These are phyloP conservation scores for Trifolium fragiferum DNA, from an alignment of 306 rosid genomes.

Conservation along the genomic window DNA sequence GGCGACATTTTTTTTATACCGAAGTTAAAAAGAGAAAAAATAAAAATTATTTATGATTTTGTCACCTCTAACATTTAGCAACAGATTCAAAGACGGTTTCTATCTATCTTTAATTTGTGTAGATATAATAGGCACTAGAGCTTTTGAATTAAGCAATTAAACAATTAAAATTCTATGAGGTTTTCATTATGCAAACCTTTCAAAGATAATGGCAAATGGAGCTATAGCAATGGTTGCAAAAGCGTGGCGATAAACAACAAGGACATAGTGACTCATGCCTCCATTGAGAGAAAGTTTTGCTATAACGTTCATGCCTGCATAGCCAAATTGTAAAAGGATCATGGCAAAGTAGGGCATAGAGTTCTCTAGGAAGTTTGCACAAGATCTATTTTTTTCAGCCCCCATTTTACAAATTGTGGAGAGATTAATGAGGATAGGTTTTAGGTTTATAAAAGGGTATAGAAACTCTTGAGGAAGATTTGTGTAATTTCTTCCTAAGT, in stretches of 20 bases:
- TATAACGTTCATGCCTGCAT: constrained; percentile 86
- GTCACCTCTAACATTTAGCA: background rate
- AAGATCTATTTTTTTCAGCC: constrained; percentile 52
- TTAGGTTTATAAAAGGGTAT: constrained; percentile 18
- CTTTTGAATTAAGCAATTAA: background rate
- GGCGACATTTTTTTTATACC: background rate
- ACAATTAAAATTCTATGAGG: background rate
- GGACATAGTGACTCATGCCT: constrained; percentile 96
- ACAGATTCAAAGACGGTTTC: background rate
- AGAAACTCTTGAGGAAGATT: constrained; percentile 24
- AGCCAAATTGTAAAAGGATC: constrained; percentile 83
- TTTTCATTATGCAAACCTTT: constrained; percentile 54
- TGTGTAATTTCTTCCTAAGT: constrained; percentile 42
- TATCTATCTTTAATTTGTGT: background rate
- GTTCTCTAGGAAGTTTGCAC: constrained; percentile 52
- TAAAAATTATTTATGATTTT: background rate
- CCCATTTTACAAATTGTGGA: constrained; percentile 33
- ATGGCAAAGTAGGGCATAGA: constrained; percentile 86
- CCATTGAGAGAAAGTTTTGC: constrained; percentile 76
- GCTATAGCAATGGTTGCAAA: constrained; percentile 71
- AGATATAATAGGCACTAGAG: background rate
- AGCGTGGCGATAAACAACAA: constrained; percentile 91
- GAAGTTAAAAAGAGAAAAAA: background rate
- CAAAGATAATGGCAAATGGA: constrained; percentile 79
- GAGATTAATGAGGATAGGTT: constrained; percentile 10